phyloP scores from a whole-genome alignment of 176 grass and related monocot genomes.

The Avena atlantica region DNA sequence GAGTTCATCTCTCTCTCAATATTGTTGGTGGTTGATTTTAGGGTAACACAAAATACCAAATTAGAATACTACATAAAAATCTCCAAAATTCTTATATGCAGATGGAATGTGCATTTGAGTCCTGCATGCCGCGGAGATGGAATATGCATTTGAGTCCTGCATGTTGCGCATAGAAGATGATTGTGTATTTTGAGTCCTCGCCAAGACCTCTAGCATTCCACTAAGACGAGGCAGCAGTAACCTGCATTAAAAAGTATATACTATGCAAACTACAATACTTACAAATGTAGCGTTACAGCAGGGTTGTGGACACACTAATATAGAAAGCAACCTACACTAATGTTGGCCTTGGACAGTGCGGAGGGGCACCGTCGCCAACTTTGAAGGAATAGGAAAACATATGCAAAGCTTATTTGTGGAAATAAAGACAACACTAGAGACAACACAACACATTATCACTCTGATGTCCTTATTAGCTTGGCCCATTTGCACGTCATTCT shows the following conservation, averaged over 20 bases:
- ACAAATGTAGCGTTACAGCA: neutral
- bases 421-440: neutral
- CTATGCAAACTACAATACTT: neutral
- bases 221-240: neutral
- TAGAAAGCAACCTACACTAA: neutral
- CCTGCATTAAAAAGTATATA: neutral
- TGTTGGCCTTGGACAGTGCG: neutral
- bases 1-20: no score
- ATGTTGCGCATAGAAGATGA: no score
- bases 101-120: no score
- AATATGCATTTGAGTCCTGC: no score
- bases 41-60: no score
- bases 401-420: neutral
- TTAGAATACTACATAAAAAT: no score
- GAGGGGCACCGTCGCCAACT: neutral
- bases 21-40: no score
- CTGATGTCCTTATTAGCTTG: neutral
- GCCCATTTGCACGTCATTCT: neutral
- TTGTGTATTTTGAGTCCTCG: no score
- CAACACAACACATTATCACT: neutral
- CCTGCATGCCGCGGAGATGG: no score
- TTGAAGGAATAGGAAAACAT: neutral
- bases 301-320: neutral
- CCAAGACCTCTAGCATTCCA: no score
- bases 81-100: no score